Evolutionary conservation across 768 basidiomycete genomes (phyloP).

Genomic region (Rhizopogon salebrosus): DNA sequence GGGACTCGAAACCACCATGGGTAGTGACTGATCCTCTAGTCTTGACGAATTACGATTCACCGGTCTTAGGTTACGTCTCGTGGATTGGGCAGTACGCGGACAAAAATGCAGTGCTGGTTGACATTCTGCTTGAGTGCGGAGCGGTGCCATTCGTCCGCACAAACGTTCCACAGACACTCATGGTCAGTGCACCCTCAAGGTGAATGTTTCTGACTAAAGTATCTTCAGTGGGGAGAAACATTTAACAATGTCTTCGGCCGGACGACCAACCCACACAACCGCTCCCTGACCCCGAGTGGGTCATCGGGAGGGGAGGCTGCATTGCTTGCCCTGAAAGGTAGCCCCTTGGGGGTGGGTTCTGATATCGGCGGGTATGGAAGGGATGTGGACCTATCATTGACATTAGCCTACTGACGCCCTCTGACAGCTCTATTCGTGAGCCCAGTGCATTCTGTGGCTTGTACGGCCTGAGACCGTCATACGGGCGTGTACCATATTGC

Average conservation of each 20-base stretch:
- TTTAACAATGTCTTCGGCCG: constrained; percentile 76
- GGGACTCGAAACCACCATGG: constrained; percentile 66
- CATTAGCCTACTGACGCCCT: not conserved
- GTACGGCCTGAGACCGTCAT: constrained; percentile 70
- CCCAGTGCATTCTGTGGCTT: constrained; percentile 63
- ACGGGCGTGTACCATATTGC: constrained; percentile 61
- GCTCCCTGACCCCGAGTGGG: constrained; percentile 66
- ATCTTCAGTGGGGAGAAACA: constrained; percentile 64
- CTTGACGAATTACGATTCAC: not conserved
- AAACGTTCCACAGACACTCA: constrained; percentile 70
- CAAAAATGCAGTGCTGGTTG: constrained; percentile 56
- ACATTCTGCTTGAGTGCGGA: constrained; percentile 59
- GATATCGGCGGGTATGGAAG: constrained; percentile 65
- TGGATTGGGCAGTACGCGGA: constrained; percentile 60
- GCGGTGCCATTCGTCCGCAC: constrained; percentile 70
- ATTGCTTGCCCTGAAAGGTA: constrained; percentile 47
- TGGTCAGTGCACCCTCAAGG: constrained; percentile 35
- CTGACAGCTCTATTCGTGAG: constrained; percentile 59
- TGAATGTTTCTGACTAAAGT: not conserved
- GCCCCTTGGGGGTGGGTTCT: constrained; percentile 62
- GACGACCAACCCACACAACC: constrained; percentile 72
- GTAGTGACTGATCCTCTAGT: not conserved
- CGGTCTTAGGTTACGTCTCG: constrained; percentile 52
- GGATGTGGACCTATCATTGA: not conserved
- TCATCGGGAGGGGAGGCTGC: constrained; percentile 87